phyloP scores from a whole-genome alignment of 1,284 basidiomycete genomes.

The Gymnopus androsaceus region DNA sequence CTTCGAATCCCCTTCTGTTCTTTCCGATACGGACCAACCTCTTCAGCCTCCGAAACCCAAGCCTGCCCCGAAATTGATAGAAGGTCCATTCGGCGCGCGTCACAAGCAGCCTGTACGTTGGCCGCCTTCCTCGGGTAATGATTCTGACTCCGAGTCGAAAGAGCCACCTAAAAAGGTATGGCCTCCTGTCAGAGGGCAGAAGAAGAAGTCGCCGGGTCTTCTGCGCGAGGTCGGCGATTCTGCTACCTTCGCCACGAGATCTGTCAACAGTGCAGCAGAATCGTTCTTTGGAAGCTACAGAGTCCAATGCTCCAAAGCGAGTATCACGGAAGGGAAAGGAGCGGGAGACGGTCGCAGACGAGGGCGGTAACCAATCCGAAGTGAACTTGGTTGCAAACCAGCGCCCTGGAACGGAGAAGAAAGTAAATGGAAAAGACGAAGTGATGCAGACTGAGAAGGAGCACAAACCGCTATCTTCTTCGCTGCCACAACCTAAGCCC shows the following conservation, averaged over 20 bases:
- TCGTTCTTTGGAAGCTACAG: no score
- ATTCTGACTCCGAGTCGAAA: background rate
- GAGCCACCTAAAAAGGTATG: background rate
- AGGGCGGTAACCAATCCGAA: background rate
- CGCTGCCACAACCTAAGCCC: no score
- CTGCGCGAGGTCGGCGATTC: no score
- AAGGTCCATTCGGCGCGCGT: constrained; percentile 3
- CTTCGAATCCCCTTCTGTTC: constrained; percentile 2
- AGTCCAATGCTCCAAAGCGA: background rate
- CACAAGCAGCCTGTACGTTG: constrained; percentile 1
- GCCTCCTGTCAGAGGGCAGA: constrained; percentile 3
- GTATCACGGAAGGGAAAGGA: background rate
- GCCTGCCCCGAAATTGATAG: constrained; percentile 3
- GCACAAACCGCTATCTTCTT: no score
- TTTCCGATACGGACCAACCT: background rate
- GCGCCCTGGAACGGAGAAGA: no score
- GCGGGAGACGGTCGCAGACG: background rate
- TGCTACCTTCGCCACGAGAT: no score
- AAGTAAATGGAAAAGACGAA: no score
- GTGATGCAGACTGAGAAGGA: no score
- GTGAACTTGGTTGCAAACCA: no score
- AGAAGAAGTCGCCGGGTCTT: background rate
- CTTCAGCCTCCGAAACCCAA: background rate
- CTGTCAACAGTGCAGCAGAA: no score
- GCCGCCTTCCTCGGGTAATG: background rate